Evolutionary conservation across 1,284 basidiomycete genomes (phyloP).

Genomic region (Naganishia albida): DNA sequence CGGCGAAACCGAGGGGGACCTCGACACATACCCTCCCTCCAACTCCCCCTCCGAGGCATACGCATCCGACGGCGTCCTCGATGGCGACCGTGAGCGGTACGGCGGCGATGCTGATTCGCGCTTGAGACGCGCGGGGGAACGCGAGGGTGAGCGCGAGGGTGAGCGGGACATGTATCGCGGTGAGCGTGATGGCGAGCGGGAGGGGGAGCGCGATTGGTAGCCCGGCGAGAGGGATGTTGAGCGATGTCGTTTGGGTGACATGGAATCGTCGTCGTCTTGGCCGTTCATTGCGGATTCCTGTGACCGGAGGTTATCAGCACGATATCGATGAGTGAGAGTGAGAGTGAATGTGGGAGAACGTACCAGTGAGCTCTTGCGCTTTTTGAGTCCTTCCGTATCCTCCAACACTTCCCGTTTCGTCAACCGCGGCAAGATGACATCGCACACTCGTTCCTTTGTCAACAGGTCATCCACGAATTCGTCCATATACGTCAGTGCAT

Average conservation of each 20-base stretch:
- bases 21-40: constrained; percentile 15
- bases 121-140: neutral
- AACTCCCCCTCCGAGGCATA: constrained; percentile 31
- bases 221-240: constrained; percentile 6
- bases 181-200: constrained; percentile 16
- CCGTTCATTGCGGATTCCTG: constrained; percentile 20
- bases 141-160: constrained; percentile 18
- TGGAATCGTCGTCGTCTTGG: constrained; percentile 11
- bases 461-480: constrained; percentile 86
- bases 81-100: neutral
- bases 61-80: constrained; percentile 30
- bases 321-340: constrained; percentile 4
- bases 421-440: constrained; percentile 90
- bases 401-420: constrained; percentile 83
- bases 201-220: constrained; percentile 22
- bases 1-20: constrained; percentile 25
- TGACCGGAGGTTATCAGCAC: too few species aligned
- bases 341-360: constrained; percentile 24
- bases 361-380: constrained; percentile 71
- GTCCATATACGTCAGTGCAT: constrained; percentile 82
- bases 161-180: constrained; percentile 24
- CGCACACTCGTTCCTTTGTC: constrained; percentile 88
- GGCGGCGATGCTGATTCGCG: neutral
- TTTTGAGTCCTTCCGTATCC: constrained; percentile 83
- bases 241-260: constrained; percentile 4